Evolutionary conservation across 768 basidiomycete species (phyloP), one percentile per base, ranked within the genome.

Genomic region (Russula compacta): DNA sequence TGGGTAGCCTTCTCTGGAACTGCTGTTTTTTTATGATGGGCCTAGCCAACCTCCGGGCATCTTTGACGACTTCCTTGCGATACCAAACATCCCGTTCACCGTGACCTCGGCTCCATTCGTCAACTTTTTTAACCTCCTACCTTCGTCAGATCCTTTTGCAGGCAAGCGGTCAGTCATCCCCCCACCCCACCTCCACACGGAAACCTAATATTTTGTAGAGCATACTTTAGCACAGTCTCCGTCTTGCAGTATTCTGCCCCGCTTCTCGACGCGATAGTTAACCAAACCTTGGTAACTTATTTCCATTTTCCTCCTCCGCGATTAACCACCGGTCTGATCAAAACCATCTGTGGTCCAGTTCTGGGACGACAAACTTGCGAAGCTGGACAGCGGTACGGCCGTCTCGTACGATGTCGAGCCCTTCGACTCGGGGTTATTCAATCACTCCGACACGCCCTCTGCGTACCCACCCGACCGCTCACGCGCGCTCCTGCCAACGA

Each of bases 21-120:
- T 55, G n/a, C 24, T 64, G 21, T n/a, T 69, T 7, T 69, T 69
- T 19, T 69, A 69, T 36, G 65, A 69, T 52, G 68, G 58, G 4
- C 68, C 68, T 3, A 56, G 57, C 12, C 59, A 55, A 4, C 68
- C 68, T n/a, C 29, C 6, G 1, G 68, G 65, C 7, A 58, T 63
- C 12, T 69, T 69, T 50, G 67, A 67, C 19, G 58, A 61, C 21
- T 64, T 69, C 19, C 40, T 67, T 3, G 38, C 14, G 24, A 47
- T 64, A 15, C 64, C 58, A 0, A 33, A 46, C 2, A 15, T 66
- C 32, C 33, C 42, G 7, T 8, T 44, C 3, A 59, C 38, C 38
- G 29, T 51, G 2, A 3, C 14, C 24, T 36, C 59, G 11, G 17
- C 24, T 9, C 53, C 56, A 6, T 66, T 63, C 51, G 12, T 43